A percentile compares a stretch with the other conserved stretches of the same genome.
phyloP scores from a whole-genome alignment of 352 stramenopile species.

The Plasmopara halstedii region DNA sequence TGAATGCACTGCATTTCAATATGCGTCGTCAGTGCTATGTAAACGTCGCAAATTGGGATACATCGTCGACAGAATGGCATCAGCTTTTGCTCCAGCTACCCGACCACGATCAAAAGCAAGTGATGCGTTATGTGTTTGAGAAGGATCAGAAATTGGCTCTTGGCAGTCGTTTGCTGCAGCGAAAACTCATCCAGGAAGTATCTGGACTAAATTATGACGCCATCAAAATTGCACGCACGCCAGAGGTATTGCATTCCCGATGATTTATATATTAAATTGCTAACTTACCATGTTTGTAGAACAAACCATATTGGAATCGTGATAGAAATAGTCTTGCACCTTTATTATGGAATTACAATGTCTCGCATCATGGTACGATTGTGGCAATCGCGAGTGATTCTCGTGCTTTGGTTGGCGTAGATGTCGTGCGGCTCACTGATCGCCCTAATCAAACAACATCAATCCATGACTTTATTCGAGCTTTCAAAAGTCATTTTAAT shows the following conservation, averaged over 20 bases:
- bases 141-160: slow-evolving; percentile 67
- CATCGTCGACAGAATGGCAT: slow-evolving; percentile 26
- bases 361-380: slow-evolving; percentile 65
- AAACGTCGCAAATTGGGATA: slow-evolving; percentile 36
- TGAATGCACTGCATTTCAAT: too few relatives aligned
- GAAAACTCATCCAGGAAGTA: slow-evolving; percentile 31
- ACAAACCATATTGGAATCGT: slow-evolving; percentile 57
- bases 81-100: slow-evolving; percentile 28
- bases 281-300: slow-evolving; percentile 11
- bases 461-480: slow-evolving; percentile 42
- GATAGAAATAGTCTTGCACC: not conserved
- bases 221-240: slow-evolving; percentile 50
- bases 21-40: slow-evolving; percentile 24
- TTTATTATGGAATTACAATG: slow-evolving; percentile 69
- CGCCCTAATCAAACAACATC: slow-evolving; percentile 24
- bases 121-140: slow-evolving; percentile 49
- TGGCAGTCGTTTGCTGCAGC: slow-evolving; percentile 54
- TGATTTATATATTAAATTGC: not conserved
- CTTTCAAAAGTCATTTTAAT: slow-evolving; percentile 55
- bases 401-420: slow-evolving; percentile 46
- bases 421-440: slow-evolving; percentile 55
- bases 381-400: slow-evolving; percentile 52
- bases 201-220: slow-evolving; percentile 23
- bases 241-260: slow-evolving; percentile 26
- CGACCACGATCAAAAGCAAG: slow-evolving; percentile 34